phyloP scores from a whole-genome alignment of 1,139 yeast genomes.

The Yamadazyma taylorii region DNA sequence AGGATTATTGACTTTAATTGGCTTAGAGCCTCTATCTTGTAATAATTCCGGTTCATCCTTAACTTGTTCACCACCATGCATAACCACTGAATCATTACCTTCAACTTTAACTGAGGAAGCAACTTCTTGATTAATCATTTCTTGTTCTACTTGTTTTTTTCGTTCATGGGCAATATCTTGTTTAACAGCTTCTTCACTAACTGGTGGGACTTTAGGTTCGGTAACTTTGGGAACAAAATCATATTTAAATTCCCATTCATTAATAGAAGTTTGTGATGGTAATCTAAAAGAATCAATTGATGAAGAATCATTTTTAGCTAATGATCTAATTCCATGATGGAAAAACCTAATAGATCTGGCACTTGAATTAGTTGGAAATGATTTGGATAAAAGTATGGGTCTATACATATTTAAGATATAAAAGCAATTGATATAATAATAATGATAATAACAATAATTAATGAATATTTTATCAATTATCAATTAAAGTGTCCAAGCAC shows the following conservation, averaged over 20 bases:
- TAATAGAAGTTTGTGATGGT: conserved; percentile 49
- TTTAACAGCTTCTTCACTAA: conserved; percentile 50
- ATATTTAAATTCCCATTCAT: conserved; percentile 54
- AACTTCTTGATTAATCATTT: conserved; percentile 37
- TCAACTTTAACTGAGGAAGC: conserved; percentile 45
- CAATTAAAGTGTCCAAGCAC: background rate
- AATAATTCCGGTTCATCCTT: conserved; percentile 39
- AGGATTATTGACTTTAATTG: conserved; percentile 22
- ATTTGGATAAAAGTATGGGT: conserved; percentile 14
- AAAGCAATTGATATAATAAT: too few relatives aligned
- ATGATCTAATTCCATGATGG: conserved; percentile 10
- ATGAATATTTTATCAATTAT: background rate
- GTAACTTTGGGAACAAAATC: conserved; percentile 46
- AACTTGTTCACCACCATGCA: conserved; percentile 48
- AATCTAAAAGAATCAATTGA: conserved; percentile 46
- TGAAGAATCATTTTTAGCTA: conserved; percentile 46
- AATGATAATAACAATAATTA: too few relatives aligned
- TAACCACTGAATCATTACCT: conserved; percentile 42
- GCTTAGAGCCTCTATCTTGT: conserved; percentile 37
- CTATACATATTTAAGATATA: conserved; percentile 6
- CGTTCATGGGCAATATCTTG: conserved; percentile 48
- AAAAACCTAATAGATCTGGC: too few relatives aligned
- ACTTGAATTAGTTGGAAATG: too few relatives aligned
- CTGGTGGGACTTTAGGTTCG: conserved; percentile 53
- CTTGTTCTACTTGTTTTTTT: conserved; percentile 43